Evolutionary conservation across 2,329 filamentous ascomycete genomes (phyloP).

Genomic region (Mariannaea elegans): DNA sequence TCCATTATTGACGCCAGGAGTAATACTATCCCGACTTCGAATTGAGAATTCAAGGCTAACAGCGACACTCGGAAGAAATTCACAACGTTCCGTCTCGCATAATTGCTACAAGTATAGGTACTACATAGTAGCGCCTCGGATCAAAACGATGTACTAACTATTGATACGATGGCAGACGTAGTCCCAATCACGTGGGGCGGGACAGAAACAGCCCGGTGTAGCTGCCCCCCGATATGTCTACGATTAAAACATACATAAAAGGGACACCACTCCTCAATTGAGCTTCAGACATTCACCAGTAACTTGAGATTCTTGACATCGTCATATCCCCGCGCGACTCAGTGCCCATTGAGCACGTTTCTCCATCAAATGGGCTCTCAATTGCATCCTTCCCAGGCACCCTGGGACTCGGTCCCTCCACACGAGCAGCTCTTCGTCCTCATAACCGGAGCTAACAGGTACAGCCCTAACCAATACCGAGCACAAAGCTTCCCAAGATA

Average conservation of each 20-base stretch:
- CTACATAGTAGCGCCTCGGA: too few relatives aligned
- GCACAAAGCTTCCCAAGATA: not conserved
- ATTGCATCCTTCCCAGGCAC: constrained; percentile 34
- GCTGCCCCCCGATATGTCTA: not conserved
- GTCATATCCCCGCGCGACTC: not conserved
- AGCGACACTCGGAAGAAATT: too few relatives aligned
- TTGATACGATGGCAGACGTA: too few relatives aligned
- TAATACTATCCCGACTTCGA: too few relatives aligned
- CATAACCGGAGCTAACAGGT: constrained; percentile 90
- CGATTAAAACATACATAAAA: not conserved
- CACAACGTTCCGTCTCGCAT: too few relatives aligned
- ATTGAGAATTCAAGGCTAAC: too few relatives aligned
- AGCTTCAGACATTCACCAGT: not conserved
- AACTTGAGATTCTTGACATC: not conserved
- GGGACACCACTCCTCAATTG: constrained; percentile 5
- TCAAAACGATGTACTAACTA: too few relatives aligned
- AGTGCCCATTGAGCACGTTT: not conserved
- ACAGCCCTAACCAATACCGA: constrained; percentile 34
- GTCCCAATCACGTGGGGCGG: constrained; percentile 17
- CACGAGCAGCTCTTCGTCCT: constrained; percentile 69
- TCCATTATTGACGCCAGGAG: too few relatives aligned
- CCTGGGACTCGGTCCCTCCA: constrained; percentile 48
- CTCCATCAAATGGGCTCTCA: constrained; percentile 31
- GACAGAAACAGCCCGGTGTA: not conserved
- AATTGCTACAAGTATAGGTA: too few relatives aligned